Percentiles rank a stretch among this genome's conserved stretches.
Conservation (phyloP, 352 stramenopile genomes). For the Phytophthora quininea region DNA sequence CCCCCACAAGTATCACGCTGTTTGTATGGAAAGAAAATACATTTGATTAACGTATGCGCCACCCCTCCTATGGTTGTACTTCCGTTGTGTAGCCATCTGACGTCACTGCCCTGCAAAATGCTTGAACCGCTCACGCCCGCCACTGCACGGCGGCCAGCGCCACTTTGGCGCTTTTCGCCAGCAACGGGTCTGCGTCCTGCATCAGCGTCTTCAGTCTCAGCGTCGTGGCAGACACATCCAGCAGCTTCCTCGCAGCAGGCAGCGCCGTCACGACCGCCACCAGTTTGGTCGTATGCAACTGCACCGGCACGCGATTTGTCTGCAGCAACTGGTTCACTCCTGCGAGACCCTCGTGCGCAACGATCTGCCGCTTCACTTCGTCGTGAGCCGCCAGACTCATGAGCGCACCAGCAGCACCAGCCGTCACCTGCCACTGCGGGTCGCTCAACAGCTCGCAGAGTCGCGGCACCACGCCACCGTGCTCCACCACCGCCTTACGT, state of each 20-base stretch:
- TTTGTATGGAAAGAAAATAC: not conserved
- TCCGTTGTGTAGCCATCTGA: slow-evolving; percentile 3
- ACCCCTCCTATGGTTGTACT: not conserved
- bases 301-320: slow-evolving; percentile 55
- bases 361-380: slow-evolving; percentile 71
- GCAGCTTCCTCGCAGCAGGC: slow-evolving; percentile 49
- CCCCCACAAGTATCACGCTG: not conserved
- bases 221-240: slow-evolving; percentile 60
- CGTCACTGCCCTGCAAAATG: slow-evolving; percentile 9
- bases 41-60: not conserved
- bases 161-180: slow-evolving; percentile 61
- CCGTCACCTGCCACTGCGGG: slow-evolving; percentile 55
- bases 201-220: slow-evolving; percentile 54
- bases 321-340: slow-evolving; percentile 70
- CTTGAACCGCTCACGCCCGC: slow-evolving; percentile 38
- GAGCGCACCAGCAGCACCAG: slow-evolving; percentile 59
- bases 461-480: slow-evolving; percentile 52
- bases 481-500: slow-evolving; percentile 58
- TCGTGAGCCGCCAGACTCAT: slow-evolving; percentile 72
- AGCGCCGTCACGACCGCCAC: slow-evolving; percentile 65
- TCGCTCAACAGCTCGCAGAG: slow-evolving; percentile 67
- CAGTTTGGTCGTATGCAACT: slow-evolving; percentile 72
- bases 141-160: slow-evolving; percentile 68
- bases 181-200: slow-evolving; percentile 50
- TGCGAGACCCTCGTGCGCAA: slow-evolving; percentile 50